Evolutionary conservation across 176 grass and related monocot species (phyloP), one percentile per base, ranked within the genome.

Genomic region (Eragrostis nindensis): DNA sequence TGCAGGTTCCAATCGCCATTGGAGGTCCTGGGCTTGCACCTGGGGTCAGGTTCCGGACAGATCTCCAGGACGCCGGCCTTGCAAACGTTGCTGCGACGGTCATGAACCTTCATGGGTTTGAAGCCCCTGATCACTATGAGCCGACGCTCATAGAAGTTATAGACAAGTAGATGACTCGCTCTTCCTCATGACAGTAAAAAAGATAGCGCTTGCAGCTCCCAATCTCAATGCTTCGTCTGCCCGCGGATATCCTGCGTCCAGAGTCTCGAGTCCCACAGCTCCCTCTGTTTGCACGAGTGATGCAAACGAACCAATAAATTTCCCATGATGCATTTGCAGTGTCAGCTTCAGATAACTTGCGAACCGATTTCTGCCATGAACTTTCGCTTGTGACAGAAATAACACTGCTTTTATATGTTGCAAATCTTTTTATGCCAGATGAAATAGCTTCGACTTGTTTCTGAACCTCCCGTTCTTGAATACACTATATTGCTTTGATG

Each of bases 1-100:
- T 82, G 59, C 88, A 99, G 96, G 90, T 98, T 39, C 92, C 95
- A 9, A 83, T 95, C 79, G 90, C 92, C n/a, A 93, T 98, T 38
- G 92, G 92, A 57, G 92, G 92, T 18, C 92, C 92, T 7, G 96
- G 96, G 17, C 92, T 98, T 57, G 68, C 62, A 2, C 40, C 84
- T 11, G 88, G 90, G 30, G 86, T 84, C 60, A 86, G 81, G 77
- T 93, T 93, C 79, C 80, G 84, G 26, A 43, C 70, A 5, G 92
- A 93, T 59, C 75, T 98, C 46, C 49, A 85, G 4, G 70, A 42
- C 2, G 92, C 87, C 43, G 90, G 92, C 50, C 86, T 98, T 9
- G 95, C 92, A 0, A 98, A 98, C 43, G 90, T 98, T 68, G 92
- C 96, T 1, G 92, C 96, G 18, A 93, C 92, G 9, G 49, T 95